These are phyloP conservation scores for Gleditsia sinensis DNA, from an alignment of 306 rosid genomes.

Conservation along the genomic window DNA sequence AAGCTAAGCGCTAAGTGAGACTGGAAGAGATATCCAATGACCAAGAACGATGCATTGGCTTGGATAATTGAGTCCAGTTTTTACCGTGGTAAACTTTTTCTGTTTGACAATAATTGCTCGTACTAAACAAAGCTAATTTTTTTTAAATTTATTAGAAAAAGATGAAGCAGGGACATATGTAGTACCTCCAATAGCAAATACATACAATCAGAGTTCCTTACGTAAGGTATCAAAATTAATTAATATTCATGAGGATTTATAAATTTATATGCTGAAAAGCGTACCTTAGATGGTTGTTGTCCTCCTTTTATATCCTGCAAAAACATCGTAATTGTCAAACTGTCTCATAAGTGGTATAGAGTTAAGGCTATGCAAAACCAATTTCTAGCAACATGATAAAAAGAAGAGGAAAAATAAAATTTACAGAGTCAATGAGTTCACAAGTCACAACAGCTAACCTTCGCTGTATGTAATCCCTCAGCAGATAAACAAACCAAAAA, in stretches of 20 bases:
- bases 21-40: background rate
- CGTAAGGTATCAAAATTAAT: background rate
- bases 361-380: background rate
- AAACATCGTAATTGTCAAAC: background rate
- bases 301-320: background rate
- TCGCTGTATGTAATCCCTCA: background rate
- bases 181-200: background rate
- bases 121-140: background rate
- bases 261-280: background rate
- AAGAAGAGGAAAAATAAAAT: background rate
- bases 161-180: background rate
- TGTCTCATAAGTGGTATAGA: background rate
- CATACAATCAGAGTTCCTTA: background rate
- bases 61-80: background rate
- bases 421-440: background rate
- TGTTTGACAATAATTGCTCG: no score
- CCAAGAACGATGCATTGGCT: background rate
- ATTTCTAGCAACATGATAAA: background rate
- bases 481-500: background rate
- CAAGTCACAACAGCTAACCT: background rate
- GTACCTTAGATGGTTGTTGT: constrained; percentile 11
- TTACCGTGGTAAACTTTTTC: background rate
- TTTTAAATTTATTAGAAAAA: background rate
- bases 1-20: background rate
- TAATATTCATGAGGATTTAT: background rate